A percentile compares a stretch with the other conserved stretches of the same genome.
phyloP scores from a whole-genome alignment of 495 filamentous ascomycete species.

The Penicillium lividum region DNA sequence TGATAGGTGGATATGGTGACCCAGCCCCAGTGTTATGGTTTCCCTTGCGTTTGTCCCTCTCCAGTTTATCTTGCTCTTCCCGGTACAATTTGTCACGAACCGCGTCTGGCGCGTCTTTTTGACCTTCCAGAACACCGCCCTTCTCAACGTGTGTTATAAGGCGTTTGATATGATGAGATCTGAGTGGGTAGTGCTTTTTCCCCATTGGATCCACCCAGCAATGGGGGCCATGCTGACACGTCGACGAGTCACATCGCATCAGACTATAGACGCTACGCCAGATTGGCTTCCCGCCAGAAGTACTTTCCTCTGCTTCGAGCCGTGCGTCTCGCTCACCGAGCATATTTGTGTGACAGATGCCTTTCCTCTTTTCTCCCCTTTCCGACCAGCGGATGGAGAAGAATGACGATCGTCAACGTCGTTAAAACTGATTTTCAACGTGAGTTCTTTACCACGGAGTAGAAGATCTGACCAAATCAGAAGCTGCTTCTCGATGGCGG shows the following conservation, averaged over 20 bases:
- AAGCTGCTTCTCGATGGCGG: constrained; percentile 23
- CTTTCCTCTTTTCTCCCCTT: constrained; percentile 8
- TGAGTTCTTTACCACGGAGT: constrained; percentile 9
- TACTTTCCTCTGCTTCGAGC: constrained; percentile 12
- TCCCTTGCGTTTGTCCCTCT: constrained; percentile 16
- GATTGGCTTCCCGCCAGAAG: constrained; percentile 21
- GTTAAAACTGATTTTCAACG: constrained; percentile 16
- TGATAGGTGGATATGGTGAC: constrained; percentile 17
- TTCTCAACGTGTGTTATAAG: constrained; percentile 24
- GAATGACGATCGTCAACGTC: constrained; percentile 9
- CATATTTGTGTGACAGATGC: constrained; percentile 1
- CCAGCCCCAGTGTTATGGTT: too few relatives aligned
- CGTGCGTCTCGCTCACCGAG: not conserved
- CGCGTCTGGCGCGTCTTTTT: constrained; percentile 26
- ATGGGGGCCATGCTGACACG: constrained; percentile 25
- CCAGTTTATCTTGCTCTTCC: constrained; percentile 27
- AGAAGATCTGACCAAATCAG: constrained; percentile 11
- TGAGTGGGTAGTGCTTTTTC: constrained; percentile 32
- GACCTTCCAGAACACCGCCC: constrained; percentile 18
- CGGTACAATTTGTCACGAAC: constrained; percentile 22
- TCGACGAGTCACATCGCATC: constrained; percentile 27
- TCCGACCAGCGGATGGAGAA: not conserved
- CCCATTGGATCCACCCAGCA: constrained; percentile 33
- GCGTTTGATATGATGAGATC: constrained; percentile 21
- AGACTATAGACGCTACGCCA: constrained; percentile 34